Base-by-base conservation (phyloP, 257 asterid genomes). In the Primulina tabacum region DNA sequence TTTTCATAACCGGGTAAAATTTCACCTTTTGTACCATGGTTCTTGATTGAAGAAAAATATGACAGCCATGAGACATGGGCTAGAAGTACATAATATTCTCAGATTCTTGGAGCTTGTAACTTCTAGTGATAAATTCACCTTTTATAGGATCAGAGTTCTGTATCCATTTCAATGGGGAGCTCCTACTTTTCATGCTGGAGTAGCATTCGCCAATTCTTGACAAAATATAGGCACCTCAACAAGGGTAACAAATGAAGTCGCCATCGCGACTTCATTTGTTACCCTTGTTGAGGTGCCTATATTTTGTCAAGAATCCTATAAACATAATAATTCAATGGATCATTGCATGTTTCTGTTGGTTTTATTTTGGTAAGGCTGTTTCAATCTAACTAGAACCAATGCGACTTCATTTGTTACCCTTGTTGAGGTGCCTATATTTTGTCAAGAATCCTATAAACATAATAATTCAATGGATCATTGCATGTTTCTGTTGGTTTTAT, bases 161-260 rank as follows among this genome's bases (percentile, higher is more conserved):
- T 93, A 87, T 70, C 99, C 97, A 5, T 93, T 93, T 73, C 99
- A 93, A 73, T 90, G 97, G 96, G 99, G 99, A 50, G 86, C 97
- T 69, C 97, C 97, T 7, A 83, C 90, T 56, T 93, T 93, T 73
- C 30, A 89, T 78, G 99, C 92, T 17, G 99, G 99, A 65, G 99
- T 89, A 82, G 80, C 96, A 40, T 93, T 93, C 58, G 97, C 99
- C 71, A n/a, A 28, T 4, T 57, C 12, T 67, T 8, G 40, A 24
- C 30, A 29, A 38, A 71, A 50, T 10, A 21, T 7, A 64, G 17
- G 50, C 29, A 90, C 99, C 96, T 93, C 97, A 76, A 93, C 91
- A 43, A 93, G 95, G 65, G 97, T 76, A 66, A 93, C 97, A 74
- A 93, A 86, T 34, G 97, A 81, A 79, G 96, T 93, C 58, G 97